phyloP scores from a whole-genome alignment of 805 yeast genomes.

The Barnettozyma pratensis region DNA sequence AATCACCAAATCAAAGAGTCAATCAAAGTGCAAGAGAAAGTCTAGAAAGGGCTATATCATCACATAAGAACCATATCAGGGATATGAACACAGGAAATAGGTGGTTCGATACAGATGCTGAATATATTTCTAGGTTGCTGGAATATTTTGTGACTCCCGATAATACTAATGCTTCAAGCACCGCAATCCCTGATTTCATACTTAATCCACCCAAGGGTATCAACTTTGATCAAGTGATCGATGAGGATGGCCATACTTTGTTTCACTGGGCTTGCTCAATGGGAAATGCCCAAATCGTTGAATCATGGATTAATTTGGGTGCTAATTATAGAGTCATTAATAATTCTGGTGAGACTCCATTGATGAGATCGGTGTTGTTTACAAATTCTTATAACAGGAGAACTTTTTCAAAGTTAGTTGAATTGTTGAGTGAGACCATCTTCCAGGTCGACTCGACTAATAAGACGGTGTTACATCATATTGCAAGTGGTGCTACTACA shows the following conservation, averaged over 20 bases:
- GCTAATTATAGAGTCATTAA: slow-evolving; percentile 60
- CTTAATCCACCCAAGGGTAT: slow-evolving; percentile 59
- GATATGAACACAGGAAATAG: slow-evolving; percentile 7
- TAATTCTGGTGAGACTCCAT: slow-evolving; percentile 78
- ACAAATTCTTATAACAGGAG: slow-evolving; percentile 82
- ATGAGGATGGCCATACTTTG: slow-evolving; percentile 91
- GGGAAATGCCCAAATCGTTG: slow-evolving; percentile 78
- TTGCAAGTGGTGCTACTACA: slow-evolving; percentile 65
- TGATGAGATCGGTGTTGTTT: slow-evolving; percentile 78
- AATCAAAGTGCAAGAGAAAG: slow-evolving; percentile 22
- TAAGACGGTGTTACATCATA: slow-evolving; percentile 82
- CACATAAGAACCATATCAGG: slow-evolving; percentile 13
- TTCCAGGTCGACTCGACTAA: slow-evolving; percentile 69
- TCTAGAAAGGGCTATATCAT: slow-evolving; percentile 18
- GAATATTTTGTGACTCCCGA: slow-evolving; percentile 55
- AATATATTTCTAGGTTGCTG: slow-evolving; percentile 41
- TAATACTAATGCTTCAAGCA: slow-evolving; percentile 32
- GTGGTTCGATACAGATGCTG: slow-evolving; percentile 31
- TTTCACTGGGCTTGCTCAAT: slow-evolving; percentile 98
- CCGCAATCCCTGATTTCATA: slow-evolving; percentile 56
- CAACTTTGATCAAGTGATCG: slow-evolving; percentile 73
- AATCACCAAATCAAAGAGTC: slow-evolving; percentile 22
- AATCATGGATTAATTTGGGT: slow-evolving; percentile 68
- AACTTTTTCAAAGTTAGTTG: slow-evolving; percentile 74
- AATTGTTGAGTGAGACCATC: slow-evolving; percentile 69